Evolutionary conservation across 1,139 yeast species (phyloP), one percentile per base, ranked within the genome.

Genomic region (Suhomyces wounanorum): DNA sequence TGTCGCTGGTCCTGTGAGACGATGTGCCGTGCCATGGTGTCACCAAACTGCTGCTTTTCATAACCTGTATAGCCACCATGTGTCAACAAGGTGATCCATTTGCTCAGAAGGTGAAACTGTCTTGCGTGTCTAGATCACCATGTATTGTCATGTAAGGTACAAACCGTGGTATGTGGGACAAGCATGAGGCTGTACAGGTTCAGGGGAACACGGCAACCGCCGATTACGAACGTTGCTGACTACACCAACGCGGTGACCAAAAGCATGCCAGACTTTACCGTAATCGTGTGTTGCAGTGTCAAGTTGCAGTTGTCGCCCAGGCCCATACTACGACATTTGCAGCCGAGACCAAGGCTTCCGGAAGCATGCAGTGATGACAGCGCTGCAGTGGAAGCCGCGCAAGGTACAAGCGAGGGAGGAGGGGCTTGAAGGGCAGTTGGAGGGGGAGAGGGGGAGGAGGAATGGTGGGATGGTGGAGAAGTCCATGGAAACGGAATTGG

Each of bases 21-120:
- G n/a, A n/a, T n/a, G n/a, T n/a, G n/a, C n/a, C n/a, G n/a, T n/a
- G n/a, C n/a, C n/a, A n/a, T n/a, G n/a, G 31, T 13, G 13, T 28
- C 31, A 28, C 11, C 8, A 28, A 3, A 13, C 13, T 28, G 31
- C 8, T 28, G 11, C 13, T 28, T 28, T 28, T n/a, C 48, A 44
- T 45, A 50, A 50, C 52, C 50, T 38, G 53, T 50, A 50, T 45
- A 50, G 53, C 53, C 53, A 44, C 44, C 40, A 43, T 47, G 41
- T 39, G 13, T 3, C 31, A 30, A 44, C 39, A 40, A 40, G 36
- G 25, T 13, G 8, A 8, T 26, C 31, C 31, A 17, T 16, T 46
- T 47, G 52, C 50, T 50, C 49, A 38, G 23, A 43, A 14, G 7
- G n/a, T 26, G 11, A 26, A 30, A 21, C 28, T 30, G 26, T 18